Evolutionary conservation across 176 grass and related monocot species (phyloP).

Genomic region (Bothriochloa decipiens): DNA sequence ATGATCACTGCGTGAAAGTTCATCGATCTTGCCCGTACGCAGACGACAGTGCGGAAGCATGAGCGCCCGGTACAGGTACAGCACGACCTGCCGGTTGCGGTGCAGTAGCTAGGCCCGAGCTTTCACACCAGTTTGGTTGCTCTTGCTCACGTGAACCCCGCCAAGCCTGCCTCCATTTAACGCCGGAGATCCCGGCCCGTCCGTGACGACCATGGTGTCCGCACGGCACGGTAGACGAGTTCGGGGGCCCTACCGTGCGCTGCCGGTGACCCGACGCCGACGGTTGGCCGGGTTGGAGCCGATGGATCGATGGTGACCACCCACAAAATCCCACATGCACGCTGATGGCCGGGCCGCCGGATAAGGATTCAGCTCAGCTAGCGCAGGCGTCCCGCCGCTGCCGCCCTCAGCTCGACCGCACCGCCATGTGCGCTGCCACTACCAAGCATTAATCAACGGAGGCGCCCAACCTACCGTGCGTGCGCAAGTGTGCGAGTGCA

Average conservation of each 20-base stretch:
- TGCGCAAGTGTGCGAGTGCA: slow-evolving; percentile 7
- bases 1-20: too few species aligned
- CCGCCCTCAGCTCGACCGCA: neutral
- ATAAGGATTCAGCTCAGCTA: neutral
- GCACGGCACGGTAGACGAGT: neutral
- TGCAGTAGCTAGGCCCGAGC: neutral
- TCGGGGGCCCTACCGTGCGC: neutral
- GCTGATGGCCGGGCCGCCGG: neutral
- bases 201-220: neutral
- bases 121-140: neutral
- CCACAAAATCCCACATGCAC: neutral
- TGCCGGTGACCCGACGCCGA: neutral
- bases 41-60: too few species aligned
- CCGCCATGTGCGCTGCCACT: slow-evolving; percentile 40
- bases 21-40: too few species aligned
- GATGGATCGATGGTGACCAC: neutral
- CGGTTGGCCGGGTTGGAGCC: neutral
- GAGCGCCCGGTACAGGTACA: too few species aligned
- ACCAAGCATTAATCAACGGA: slow-evolving; percentile 1
- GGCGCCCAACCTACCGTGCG: slow-evolving; percentile 30
- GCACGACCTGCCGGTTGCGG: neutral
- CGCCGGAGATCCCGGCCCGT: neutral
- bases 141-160: slow-evolving; percentile 18
- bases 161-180: neutral
- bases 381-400: slow-evolving; percentile 11